Evolutionary conservation across 2,329 filamentous ascomycete genomes (phyloP).

Genomic region (Myriosclerotinia scirpicola): DNA sequence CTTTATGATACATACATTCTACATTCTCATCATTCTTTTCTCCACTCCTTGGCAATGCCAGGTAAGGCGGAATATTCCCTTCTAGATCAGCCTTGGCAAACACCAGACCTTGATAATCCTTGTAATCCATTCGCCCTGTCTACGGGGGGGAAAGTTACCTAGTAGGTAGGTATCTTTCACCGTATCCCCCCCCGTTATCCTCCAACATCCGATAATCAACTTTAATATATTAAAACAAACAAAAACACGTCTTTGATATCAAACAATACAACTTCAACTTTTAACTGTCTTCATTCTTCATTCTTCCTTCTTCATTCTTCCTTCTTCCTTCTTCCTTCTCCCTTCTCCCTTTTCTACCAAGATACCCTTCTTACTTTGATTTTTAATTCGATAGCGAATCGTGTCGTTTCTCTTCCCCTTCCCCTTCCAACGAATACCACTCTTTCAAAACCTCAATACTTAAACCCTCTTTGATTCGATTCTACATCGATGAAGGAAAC

Average conservation of each 20-base stretch:
- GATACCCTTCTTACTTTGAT: background rate
- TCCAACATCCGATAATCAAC: too few relatives aligned
- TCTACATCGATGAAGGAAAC: slow-evolving; percentile 60
- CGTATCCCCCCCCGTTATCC: too few relatives aligned
- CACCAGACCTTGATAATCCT: slow-evolving; percentile 6
- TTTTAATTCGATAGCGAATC: background rate
- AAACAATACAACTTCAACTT: background rate
- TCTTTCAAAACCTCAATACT: too few relatives aligned
- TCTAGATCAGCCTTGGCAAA: slow-evolving; percentile 9
- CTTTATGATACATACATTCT: too few relatives aligned
- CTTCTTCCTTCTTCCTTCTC: too few relatives aligned
- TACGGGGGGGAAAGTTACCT: background rate
- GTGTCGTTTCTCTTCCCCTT: background rate
- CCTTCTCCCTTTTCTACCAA: background rate
- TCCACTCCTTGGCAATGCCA: background rate
- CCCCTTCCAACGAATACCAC: background rate
- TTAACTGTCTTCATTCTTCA: too few relatives aligned
- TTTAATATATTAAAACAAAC: too few relatives aligned
- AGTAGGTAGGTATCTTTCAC: background rate
- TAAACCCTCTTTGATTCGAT: slow-evolving; percentile 12
- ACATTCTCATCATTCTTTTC: too few relatives aligned
- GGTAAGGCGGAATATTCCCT: too few relatives aligned
- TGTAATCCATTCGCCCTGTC: background rate
- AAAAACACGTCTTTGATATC: background rate
- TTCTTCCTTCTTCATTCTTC: too few relatives aligned